phyloP scores from a whole-genome alignment of 208 protist species.

The Acanthamoeba castellanii region DNA sequence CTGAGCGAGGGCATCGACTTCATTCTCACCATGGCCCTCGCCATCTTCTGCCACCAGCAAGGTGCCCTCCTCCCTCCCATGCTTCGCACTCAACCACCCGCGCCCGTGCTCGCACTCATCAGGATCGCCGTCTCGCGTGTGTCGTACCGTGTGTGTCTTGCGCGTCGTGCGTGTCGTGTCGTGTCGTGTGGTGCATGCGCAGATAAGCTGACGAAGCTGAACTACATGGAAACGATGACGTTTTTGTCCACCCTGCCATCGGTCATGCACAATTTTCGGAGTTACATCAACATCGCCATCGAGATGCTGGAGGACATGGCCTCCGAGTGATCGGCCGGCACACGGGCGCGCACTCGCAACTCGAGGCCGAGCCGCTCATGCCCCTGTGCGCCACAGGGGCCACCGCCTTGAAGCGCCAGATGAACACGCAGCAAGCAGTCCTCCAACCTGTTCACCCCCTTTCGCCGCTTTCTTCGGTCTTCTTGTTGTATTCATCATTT shows the following conservation, averaged over 20 bases:
- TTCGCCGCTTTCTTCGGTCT: neutral
- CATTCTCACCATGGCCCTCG: conserved; percentile 49
- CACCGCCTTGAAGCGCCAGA: no score
- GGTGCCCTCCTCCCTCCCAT: neutral
- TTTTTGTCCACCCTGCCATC: conserved; percentile 1
- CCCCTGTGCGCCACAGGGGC: no score
- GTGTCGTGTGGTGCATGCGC: no score
- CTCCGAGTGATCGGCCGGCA: neutral
- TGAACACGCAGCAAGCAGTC: no score
- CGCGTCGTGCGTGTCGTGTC: no score
- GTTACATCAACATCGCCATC: conserved; percentile 50
- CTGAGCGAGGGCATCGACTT: conserved; percentile 58
- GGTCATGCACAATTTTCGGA: conserved; percentile 22
- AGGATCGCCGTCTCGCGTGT: neutral
- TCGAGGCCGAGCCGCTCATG: no score
- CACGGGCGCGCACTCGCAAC: no score
- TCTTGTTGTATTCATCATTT: no score
- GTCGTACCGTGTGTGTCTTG: no score
- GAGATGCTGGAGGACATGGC: conserved; percentile 66
- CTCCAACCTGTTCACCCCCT: neutral
- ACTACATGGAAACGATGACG: conserved; percentile 49
- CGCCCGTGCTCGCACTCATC: neutral
- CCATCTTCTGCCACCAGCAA: conserved; percentile 54
- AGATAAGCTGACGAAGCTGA: conserved; percentile 47
- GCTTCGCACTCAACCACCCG: neutral